Base-by-base conservation (phyloP, 2,329 filamentous ascomycete species). In the Aspergillus tubingensis region DNA sequence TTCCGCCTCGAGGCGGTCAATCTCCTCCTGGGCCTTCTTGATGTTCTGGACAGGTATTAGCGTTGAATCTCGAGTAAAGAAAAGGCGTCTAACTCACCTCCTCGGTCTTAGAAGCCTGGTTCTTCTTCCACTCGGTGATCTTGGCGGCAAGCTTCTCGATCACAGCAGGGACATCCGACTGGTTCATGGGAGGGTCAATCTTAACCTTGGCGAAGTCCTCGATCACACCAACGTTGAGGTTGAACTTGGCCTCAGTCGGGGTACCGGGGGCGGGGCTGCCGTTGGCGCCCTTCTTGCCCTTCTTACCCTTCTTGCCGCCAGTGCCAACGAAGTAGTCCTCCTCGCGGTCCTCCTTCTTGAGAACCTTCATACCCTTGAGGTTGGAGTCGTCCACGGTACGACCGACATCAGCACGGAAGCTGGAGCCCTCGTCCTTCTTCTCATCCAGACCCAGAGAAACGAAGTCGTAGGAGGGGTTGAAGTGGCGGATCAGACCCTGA, bases 1-100 rank as follows among this genome's bases (percentile, higher is more conserved):
- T 75, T 97, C 94, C 58, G 84, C 81, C 68, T 88, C 86, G 47
- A 98, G 86, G 68, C 88, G 88, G 75, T 93, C 91, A 65, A 99
- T 96, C 78, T 97, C 92, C 79, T 94, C 94, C 83, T 96, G 90
- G 63, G 95, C 95, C 80, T 97, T 96, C 65, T 92, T 91, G 63
- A 98, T 89, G 83, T 99, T 99, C 95, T 98, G 72, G 27, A 80
- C 60, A 67, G 13, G 1, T 65, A 66, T 62, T 65, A 65, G 50
- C 32, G 47, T 17, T 47, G 2, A 23, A 10, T 7, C 5, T 15
- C n/a, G 25, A 50, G 39, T 36, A 7, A 13, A 15, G 5, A 32
- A 3, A 41, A 2, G 21, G 5, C 61, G 36, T 47, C 21, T 38
- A 67, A 80, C 89, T 83, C 81, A 96, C 95, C 81, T 91, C 90